Evolutionary conservation across 106 monocot genomes (phyloP).

Genomic region (Dioscorea alata): DNA sequence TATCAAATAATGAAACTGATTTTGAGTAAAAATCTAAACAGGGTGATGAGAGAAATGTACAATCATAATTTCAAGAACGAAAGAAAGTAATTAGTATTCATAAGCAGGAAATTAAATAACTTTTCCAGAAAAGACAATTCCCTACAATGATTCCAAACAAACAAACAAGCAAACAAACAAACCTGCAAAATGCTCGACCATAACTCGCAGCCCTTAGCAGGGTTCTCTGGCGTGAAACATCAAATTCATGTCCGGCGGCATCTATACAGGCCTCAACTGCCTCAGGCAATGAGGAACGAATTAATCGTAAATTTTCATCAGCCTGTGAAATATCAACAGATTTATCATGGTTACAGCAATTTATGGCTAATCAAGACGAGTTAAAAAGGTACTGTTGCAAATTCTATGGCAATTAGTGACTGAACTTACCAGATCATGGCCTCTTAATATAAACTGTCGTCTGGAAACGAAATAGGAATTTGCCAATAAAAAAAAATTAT

Average conservation of each 20-base stretch:
- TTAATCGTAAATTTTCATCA: conserved; percentile 85
- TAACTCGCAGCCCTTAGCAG: conserved; percentile 97
- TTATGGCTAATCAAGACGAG: background rate
- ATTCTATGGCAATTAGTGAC: background rate
- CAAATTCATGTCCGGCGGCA: conserved; percentile 98
- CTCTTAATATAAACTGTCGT: too few species aligned
- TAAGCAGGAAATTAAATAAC: too few species aligned
- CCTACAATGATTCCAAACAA: conserved; percentile 2
- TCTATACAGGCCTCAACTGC: conserved; percentile 93
- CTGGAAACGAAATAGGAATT: too few species aligned
- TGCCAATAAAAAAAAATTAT: too few species aligned
- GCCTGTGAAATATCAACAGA: conserved; percentile 45
- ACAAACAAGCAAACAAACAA: conserved; percentile 33
- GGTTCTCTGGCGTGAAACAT: conserved; percentile 72
- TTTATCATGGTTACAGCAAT: background rate
- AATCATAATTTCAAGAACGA: too few species aligned
- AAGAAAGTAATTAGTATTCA: too few species aligned
- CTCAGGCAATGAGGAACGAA: conserved; percentile 65
- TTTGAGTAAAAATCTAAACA: too few species aligned
- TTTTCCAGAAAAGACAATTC: too few species aligned
- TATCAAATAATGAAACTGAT: too few species aligned
- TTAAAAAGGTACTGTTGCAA: background rate
- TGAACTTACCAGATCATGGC: background rate
- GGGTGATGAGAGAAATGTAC: too few species aligned
- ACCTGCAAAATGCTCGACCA: conserved; percentile 98